Evolutionary conservation across 2,329 filamentous ascomycete genomes (phyloP), one percentile per base, ranked within the genome.

Genomic region (Aureobasidium namibiae): DNA sequence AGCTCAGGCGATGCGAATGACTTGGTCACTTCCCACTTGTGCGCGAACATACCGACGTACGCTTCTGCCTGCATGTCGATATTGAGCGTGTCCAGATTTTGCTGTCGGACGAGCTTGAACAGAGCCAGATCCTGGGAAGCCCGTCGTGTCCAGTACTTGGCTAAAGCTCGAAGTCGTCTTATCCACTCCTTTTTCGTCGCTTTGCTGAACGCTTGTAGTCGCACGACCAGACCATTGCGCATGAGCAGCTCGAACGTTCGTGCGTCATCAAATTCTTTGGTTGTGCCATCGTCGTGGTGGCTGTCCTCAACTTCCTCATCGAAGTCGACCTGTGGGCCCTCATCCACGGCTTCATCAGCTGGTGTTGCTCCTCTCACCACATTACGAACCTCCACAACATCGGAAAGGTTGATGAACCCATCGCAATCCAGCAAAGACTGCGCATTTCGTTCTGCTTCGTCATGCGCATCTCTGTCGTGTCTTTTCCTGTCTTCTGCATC

Each of bases 31-130:
- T 88, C 85, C 85, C 85, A 88, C 65, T 87, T 87, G 63, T 78
- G 75, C 0, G 83, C 83, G 66, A 83, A 87, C 65, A 86, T 83
- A 10, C 84, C 85, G n/a, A 87, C 71, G 44, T 80, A 72, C 0
- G 85, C 83, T 69, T 88, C 85, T 64, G 80, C 76, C 63, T 84
- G 81, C 67, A 88, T 85, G 66, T 87, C 84, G 60, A 88, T 84
- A 52, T 81, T 79, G 53, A 88, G 75, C 6, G 77, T 72, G 42
- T 79, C 74, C 33, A 87, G 75, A 63, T 88, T 88, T 56, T 77
- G 76, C 56, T 76, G 73, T 21, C 84, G 78, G 4, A 83, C 78
- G 1, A 73, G 70, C 63, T 85, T 84, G 66, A 83, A 78, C 24
- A 83, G 77, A 11, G 74, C 73, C 61, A 83, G 78, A 65, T 88